Evolutionary conservation across 352 stramenopile genomes (phyloP), one percentile per base, ranked within the genome.

Genomic region (Blastocystis sp.): DNA sequence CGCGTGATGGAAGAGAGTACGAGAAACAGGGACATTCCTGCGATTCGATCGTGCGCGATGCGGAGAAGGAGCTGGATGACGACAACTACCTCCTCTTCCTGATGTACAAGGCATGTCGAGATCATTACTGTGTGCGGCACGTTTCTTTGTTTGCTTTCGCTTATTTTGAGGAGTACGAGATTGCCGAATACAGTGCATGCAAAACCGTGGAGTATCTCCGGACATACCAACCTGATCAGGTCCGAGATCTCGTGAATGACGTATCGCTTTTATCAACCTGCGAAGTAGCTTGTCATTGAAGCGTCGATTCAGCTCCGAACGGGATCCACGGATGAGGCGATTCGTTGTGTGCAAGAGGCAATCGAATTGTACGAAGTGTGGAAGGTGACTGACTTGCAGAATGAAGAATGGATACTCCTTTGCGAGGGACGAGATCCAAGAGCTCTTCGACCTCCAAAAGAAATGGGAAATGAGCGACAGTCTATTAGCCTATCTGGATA

Each of bases 381-480:
- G 8, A 27, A 0, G 36, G 8, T 1, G 42, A 29, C 2, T 72
- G 29, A 72, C 14, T 8, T n/a, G 2, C 42, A 72, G 61, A 44
- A 72, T 72, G 61, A 18, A 72, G 32, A 46, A 72, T 18, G n/a
- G 6, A 24, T 49, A 27, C 7, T 72, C n/a, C 61, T 72, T 72
- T 46, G 42, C n/a, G n/a, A 9, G n/a, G 29, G 42, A 48, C 8
- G 61, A 72, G 27, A 72, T 72, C 27, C n/a, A 44, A 8, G 40
- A 48, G 42, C n/a, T 72, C n/a, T 9, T 48, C 9, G 61, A 48
- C 14, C 61, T 72, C 29, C 34, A 72, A 21, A 72, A 46, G 32
- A 72, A 72, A 21, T 72, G 61, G 61, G 61, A 72, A 9, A 48
- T 48, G 61, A 72, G 61, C 42, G 27, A 27, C n/a, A 72, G 36